Evolutionary conservation across 1,284 basidiomycete genomes (phyloP).

Genomic region (Mycena citricolor): DNA sequence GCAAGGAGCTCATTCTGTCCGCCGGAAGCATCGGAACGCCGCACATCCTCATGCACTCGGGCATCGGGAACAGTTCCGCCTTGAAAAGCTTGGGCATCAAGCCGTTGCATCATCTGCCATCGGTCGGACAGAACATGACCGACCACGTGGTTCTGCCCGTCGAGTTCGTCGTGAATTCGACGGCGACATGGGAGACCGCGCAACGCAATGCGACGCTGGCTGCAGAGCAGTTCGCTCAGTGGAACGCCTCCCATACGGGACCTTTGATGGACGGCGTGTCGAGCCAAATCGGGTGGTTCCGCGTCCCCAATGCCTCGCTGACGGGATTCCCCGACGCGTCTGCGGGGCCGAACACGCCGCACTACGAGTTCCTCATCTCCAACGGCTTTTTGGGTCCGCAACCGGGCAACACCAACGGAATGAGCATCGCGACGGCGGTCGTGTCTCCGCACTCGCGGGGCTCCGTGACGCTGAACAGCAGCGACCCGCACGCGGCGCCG

Average conservation of each 20-base stretch:
- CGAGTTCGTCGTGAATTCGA: conserved; percentile 22
- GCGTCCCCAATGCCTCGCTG: conserved; percentile 15
- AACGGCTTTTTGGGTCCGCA: background rate
- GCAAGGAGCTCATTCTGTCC: conserved; percentile 35
- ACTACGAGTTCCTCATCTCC: conserved; percentile 23
- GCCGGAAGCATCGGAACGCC: conserved; percentile 34
- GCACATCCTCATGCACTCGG: conserved; percentile 38
- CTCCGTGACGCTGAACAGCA: conserved; percentile 25
- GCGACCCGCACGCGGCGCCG: conserved; percentile 26
- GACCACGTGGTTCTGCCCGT: conserved; percentile 33
- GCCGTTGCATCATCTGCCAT: conserved; percentile 32
- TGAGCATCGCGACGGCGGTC: conserved; percentile 1
- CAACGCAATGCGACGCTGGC: conserved; percentile 24
- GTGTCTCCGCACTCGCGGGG: conserved; percentile 23
- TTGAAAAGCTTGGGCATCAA: conserved; percentile 33
- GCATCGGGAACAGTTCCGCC: conserved; percentile 35
- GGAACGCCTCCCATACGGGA: conserved; percentile 17
- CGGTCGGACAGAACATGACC: conserved; percentile 40
- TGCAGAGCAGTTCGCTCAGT: conserved; percentile 12
- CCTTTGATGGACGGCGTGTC: conserved; percentile 14
- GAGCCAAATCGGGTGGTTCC: conserved; percentile 21
- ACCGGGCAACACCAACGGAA: conserved; percentile 2
- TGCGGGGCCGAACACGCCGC: conserved; percentile 19
- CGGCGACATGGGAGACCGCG: conserved; percentile 26
- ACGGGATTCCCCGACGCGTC: conserved; percentile 19